Percentiles rank a stretch among this genome's conserved stretches.
phyloP scores from a whole-genome alignment of 345 rosid genomes.

The Camelina hispida region DNA sequence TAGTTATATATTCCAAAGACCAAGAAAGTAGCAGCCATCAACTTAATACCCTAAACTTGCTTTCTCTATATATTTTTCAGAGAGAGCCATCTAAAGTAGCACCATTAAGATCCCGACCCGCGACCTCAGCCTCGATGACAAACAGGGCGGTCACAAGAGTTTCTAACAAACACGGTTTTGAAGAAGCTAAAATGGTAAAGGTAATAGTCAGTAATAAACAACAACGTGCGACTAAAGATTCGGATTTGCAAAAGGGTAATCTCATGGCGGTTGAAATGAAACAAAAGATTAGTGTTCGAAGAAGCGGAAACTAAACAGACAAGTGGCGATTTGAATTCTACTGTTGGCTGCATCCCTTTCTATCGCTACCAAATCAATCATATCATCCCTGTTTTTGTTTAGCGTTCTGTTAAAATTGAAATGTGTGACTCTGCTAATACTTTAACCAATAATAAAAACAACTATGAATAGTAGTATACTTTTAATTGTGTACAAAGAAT shows the following conservation, averaged over 20 bases:
- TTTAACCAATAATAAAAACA: conserved; percentile 12
- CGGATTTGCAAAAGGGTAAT: conserved; percentile 23
- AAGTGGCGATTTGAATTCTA: neutral
- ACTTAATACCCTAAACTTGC: conserved; percentile 7
- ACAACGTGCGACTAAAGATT: conserved; percentile 26
- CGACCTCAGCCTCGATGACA: conserved; percentile 13
- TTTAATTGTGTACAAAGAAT: too few species aligned
- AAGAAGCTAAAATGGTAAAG: conserved; percentile 23
- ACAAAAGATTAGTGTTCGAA: conserved; percentile 3
- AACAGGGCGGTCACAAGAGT: conserved; percentile 11
- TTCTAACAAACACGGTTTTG: conserved; percentile 21
- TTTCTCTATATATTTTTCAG: conserved; percentile 27
- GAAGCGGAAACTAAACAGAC: conserved; percentile 2
- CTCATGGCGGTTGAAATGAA: conserved; percentile 25
- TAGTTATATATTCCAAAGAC: neutral
- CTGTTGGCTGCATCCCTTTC: conserved; percentile 1
- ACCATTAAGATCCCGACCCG: conserved; percentile 21
- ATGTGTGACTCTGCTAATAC: conserved; percentile 13
- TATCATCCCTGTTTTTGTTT: conserved; percentile 17
- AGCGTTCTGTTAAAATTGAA: conserved; percentile 11
- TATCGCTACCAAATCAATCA: neutral
- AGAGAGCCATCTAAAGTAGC: conserved; percentile 24
- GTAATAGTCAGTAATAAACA: conserved; percentile 14
- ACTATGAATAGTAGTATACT: neutral
- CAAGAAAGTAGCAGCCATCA: conserved; percentile 10